Conservation (phyloP, 2,329 filamentous ascomycete genomes). For the Neophaeococcomyces mojaviensis region DNA sequence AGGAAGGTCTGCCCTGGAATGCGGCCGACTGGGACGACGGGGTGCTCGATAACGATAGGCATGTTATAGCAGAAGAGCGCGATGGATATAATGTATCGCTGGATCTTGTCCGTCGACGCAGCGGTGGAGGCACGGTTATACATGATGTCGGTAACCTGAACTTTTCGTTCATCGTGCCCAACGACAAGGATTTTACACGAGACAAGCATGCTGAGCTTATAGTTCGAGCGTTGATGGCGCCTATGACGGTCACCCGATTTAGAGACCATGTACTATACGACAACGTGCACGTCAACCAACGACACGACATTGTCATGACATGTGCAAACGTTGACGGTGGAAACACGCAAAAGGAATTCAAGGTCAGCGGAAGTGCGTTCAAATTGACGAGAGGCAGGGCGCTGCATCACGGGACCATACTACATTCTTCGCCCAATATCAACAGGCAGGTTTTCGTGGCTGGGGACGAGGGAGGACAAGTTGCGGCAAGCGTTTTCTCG, state of each 20-base stretch:
- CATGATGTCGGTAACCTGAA: conserved; percentile 92
- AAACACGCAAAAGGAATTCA: conserved; percentile 46
- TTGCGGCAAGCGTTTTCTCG: conserved; percentile 43
- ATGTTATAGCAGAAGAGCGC: conserved; percentile 30
- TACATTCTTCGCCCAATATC: conserved; percentile 71
- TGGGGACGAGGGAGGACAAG: conserved; percentile 14
- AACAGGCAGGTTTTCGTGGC: conserved; percentile 21
- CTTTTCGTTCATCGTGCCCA: conserved; percentile 83
- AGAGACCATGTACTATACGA: conserved; percentile 11
- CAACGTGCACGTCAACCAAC: conserved; percentile 68
- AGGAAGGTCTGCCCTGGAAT: conserved; percentile 30
- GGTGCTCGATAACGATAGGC: not conserved
- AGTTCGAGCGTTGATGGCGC: conserved; percentile 61
- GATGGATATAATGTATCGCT: conserved; percentile 27
- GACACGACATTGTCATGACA: conserved; percentile 81
- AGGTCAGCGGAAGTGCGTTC: conserved; percentile 90
- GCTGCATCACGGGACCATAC: conserved; percentile 86
- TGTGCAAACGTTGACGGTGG: conserved; percentile 1
- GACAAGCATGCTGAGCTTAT: conserved; percentile 90
- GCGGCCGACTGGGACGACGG: conserved; percentile 5
- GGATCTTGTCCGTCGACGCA: conserved; percentile 71
- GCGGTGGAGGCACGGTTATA: conserved; percentile 87
- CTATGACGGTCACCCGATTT: conserved; percentile 41
- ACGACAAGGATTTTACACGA: conserved; percentile 62
- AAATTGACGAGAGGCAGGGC: conserved; percentile 76